Conservation (phyloP, 1,139 yeast species). For the Saccharomyces hybrid region DNA sequence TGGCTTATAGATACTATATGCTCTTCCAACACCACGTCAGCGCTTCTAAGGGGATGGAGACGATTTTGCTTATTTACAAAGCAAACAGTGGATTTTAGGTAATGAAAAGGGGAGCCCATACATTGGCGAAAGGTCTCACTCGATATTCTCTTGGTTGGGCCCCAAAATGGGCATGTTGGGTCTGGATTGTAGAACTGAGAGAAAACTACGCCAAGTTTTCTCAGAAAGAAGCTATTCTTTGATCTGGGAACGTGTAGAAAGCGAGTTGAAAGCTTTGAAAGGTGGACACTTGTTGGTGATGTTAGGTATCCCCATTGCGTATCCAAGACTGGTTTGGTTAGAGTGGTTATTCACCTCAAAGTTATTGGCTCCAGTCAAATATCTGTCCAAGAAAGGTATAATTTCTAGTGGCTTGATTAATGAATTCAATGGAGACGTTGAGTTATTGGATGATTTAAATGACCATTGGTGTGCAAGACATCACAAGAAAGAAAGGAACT, state of each 20-base stretch:
- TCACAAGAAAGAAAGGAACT: conserved; percentile 74
- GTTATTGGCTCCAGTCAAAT: conserved; percentile 56
- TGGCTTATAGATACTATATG: conserved; percentile 81
- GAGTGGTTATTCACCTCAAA: conserved; percentile 64
- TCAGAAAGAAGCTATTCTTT: conserved; percentile 46
- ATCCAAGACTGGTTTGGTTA: conserved; percentile 87
- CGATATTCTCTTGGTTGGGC: conserved; percentile 68
- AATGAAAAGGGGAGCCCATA: conserved; percentile 48
- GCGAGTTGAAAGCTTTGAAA: conserved; percentile 45
- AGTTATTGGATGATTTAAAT: conserved; percentile 81
- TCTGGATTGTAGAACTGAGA: conserved; percentile 87
- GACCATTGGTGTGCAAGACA: conserved; percentile 93
- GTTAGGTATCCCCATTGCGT: conserved; percentile 91
- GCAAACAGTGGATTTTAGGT: conserved; percentile 55
- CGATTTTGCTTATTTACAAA: conserved; percentile 31
- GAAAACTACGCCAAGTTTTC: conserved; percentile 57
- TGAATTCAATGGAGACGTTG: conserved; percentile 86
- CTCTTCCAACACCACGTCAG: conserved; percentile 80
- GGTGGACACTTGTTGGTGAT: conserved; percentile 71
- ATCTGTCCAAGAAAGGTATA: conserved; percentile 61
- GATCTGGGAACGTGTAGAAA: conserved; percentile 52
- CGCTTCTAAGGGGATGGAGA: conserved; percentile 33
- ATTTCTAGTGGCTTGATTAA: conserved; percentile 66
- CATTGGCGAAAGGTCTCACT: conserved; percentile 56
- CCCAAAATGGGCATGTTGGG: conserved; percentile 65